Percentiles rank a stretch among this genome's conserved stretches.
Conservation (phyloP, 352 stramenopile species). For the Aphanomyces invadans region DNA sequence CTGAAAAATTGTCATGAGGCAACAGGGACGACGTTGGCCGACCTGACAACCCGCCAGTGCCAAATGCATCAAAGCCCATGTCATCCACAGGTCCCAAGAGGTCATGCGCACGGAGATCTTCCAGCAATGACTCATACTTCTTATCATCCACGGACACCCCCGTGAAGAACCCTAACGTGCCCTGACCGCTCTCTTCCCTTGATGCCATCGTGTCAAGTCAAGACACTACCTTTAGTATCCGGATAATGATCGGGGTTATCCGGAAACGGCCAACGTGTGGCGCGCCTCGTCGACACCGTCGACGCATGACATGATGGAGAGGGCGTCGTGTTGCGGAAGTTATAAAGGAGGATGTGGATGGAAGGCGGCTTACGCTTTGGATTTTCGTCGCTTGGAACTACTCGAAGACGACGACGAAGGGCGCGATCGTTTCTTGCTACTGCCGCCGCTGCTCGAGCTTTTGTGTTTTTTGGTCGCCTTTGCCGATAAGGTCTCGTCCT, state of each 20-base stretch:
- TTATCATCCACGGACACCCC: conserved; percentile 71
- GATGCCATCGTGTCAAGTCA: conserved; percentile 4
- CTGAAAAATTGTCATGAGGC: conserved; percentile 80
- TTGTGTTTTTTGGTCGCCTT: conserved; percentile 62
- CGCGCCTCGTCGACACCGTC: too few species aligned
- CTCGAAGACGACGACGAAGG: conserved; percentile 16
- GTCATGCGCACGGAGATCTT: conserved; percentile 76
- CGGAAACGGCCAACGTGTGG: background rate
- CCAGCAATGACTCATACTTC: conserved; percentile 81
- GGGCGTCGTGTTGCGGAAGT: background rate
- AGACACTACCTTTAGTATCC: background rate
- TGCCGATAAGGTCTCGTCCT: conserved; percentile 70
- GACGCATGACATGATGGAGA: too few species aligned
- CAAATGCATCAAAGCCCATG: conserved; percentile 4
- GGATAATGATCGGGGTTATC: background rate
- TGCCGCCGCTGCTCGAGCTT: conserved; percentile 24
- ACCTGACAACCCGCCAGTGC: conserved; percentile 24
- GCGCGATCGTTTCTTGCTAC: conserved; percentile 19
- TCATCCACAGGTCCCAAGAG: conserved; percentile 59
- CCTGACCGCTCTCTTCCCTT: conserved; percentile 6
- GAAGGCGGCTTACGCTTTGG: background rate
- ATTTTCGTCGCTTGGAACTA: conserved; percentile 20
- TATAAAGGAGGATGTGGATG: background rate
- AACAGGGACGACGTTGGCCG: conserved; percentile 43
- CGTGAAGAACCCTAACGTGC: conserved; percentile 56